Conservation (phyloP, 768 basidiomycete species). For the Russula compacta region DNA sequence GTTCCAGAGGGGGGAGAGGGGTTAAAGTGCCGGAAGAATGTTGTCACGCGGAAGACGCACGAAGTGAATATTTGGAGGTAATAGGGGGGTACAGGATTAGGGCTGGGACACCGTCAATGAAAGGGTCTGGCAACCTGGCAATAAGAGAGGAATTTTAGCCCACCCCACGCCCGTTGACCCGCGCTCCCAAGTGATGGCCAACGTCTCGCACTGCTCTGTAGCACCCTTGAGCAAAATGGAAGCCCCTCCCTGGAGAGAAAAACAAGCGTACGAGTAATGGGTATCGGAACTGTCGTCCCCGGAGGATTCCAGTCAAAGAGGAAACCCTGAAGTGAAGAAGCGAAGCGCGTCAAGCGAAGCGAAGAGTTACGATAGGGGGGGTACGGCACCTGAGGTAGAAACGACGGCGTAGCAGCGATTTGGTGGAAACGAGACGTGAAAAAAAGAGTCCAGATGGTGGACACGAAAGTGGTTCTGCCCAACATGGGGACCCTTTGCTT, state of each 20-base stretch:
- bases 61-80: constrained; percentile 54
- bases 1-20: background rate
- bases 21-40: background rate
- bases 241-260: background rate
- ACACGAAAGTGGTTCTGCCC: background rate
- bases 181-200: constrained; percentile 27
- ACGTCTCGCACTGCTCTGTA: constrained; percentile 28
- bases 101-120: constrained; percentile 29
- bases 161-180: constrained; percentile 24
- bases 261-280: constrained; percentile 22
- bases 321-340: constrained; percentile 22
- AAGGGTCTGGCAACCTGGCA: background rate
- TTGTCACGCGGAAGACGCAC: constrained; percentile 29
- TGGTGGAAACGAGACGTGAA: background rate
- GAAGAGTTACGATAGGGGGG: background rate
- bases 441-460: background rate
- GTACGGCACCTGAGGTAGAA: constrained; percentile 6
- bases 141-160: background rate
- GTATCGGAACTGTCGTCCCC: constrained; percentile 26
- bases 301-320: constrained; percentile 27
- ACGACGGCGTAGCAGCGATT: background rate
- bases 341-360: background rate
- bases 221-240: background rate
- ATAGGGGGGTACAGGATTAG: constrained; percentile 47
- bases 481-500: background rate